Base-by-base conservation (phyloP, 2,329 filamentous ascomycete genomes). In the Beauveria pseudobassiana region DNA sequence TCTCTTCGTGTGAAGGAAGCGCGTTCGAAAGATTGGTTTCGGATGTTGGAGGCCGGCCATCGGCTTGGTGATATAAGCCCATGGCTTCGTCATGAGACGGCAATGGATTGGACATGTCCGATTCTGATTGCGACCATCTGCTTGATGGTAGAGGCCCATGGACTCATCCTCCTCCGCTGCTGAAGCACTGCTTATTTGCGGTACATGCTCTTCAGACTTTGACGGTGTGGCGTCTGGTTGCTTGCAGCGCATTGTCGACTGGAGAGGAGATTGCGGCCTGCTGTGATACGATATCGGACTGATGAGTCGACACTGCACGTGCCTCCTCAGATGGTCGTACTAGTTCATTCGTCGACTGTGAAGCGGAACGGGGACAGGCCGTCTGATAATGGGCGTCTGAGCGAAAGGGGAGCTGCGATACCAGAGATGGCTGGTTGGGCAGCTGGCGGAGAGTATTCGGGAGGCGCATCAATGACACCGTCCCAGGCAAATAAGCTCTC, bases 21-120 rank as follows among this genome's bases (percentile, higher is more conserved):
- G 12, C 3, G 18, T 22, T 14, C 3, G 55, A 18, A 6, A 24
- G 14, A 5, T 20, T n/a, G 16, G 46, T 5, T 7, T 16, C n/a
- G 4, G 57, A 59, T 24, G 34, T 30, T 43, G 64, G 63, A 2
- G 52, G 28, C 28, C 59, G 66, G 2, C 71, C 72, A 28, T 73
- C 66, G 2, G 71, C 71, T 61, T 73, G 71, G 59, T 73, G 69
- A 28, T 73, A 67, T 3, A 72, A 30, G 0, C 70, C 71, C 66
- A 72, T 69, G 7, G 64, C 61, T 38, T 71, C 70, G 24, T 70
- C 68, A 20, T 71, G 68, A 0, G 68, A 62, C 12, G 68, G 68
- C 7, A 59, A 30, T 10, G 57, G 10, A 16, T 49, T n/a, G 10
- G 48, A 46, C 26, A 18, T 24, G 5, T 54, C 58, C n/a, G 58